Evolutionary conservation across 163 green algal species (phyloP).

Genomic region (Prototheca stagnorum): DNA sequence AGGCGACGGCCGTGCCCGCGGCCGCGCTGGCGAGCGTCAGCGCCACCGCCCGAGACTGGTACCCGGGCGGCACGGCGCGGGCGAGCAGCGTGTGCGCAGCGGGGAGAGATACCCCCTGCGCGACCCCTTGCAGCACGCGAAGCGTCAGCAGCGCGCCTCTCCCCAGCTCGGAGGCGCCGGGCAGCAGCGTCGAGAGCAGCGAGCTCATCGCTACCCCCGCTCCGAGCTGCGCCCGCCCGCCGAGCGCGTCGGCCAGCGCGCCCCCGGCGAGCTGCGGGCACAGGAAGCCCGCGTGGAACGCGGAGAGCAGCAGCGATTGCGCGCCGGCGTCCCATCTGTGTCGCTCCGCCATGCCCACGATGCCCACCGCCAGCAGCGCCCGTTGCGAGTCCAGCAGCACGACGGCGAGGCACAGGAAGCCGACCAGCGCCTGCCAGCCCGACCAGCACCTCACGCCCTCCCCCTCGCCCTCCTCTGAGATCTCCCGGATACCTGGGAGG

Average conservation of each 20-base stretch:
- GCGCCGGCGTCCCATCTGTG: slow-evolving; percentile 17
- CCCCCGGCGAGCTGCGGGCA: slow-evolving; percentile 38
- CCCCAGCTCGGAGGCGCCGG: slow-evolving; percentile 30
- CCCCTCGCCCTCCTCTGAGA: too few relatives aligned
- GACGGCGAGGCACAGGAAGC: neutral
- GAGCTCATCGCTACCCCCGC: slow-evolving; percentile 43
- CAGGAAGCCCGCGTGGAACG: slow-evolving; percentile 56
- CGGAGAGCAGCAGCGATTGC: slow-evolving; percentile 46
- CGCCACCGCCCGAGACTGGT: slow-evolving; percentile 45
- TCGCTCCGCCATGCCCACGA: slow-evolving; percentile 20
- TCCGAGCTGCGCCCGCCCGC: slow-evolving; percentile 50
- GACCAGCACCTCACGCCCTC: too few relatives aligned
- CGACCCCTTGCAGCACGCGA: slow-evolving; percentile 49
- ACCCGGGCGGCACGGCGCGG: slow-evolving; percentile 9
- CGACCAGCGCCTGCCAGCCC: too few relatives aligned
- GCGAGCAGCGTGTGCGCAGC: slow-evolving; percentile 61
- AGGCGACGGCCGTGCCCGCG: slow-evolving; percentile 47
- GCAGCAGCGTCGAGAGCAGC: slow-evolving; percentile 42
- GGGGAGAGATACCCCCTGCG: slow-evolving; percentile 63
- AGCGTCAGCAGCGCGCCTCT: slow-evolving; percentile 31
- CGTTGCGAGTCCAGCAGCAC: neutral
- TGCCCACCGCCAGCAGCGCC: slow-evolving; percentile 8
- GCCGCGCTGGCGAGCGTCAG: slow-evolving; percentile 54
- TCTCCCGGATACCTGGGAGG: too few relatives aligned
- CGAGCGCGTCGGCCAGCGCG: slow-evolving; percentile 40